phyloP scores from a whole-genome alignment of 2,329 filamentous ascomycete genomes.

The Sporothrix inflata region DNA sequence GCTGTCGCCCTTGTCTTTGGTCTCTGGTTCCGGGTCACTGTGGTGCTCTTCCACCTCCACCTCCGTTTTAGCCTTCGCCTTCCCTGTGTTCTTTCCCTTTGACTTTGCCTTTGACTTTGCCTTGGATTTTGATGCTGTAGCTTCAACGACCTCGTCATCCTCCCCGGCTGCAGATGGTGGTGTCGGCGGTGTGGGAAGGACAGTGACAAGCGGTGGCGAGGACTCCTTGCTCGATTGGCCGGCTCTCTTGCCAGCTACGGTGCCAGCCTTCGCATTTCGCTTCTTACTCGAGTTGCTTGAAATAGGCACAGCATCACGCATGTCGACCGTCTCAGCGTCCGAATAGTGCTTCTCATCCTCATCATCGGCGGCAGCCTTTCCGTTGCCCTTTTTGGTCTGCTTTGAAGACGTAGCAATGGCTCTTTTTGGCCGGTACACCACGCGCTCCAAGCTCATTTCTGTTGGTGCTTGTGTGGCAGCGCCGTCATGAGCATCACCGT shows the following conservation, averaged over 20 bases:
- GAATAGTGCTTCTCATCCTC: slow-evolving; percentile 1
- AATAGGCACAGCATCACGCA: neutral
- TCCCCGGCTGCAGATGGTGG: neutral
- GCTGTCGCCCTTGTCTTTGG: slow-evolving; percentile 6
- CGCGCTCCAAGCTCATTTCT: slow-evolving; percentile 12
- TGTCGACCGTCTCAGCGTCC: slow-evolving; percentile 23
- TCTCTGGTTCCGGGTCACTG: neutral
- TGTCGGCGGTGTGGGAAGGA: neutral
- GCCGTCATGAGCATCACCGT: neutral
- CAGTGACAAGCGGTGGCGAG: neutral
- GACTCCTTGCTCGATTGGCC: neutral
- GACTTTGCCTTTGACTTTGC: neutral
- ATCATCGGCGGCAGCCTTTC: neutral
- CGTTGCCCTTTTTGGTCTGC: neutral
- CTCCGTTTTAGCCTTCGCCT: neutral
- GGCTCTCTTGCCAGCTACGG: neutral
- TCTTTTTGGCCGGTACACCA: neutral
- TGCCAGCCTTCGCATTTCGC: neutral
- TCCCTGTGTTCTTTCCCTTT: neutral
- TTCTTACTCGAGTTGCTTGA: slow-evolving; percentile 25
- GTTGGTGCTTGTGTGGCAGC: neutral
- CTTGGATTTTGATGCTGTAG: neutral
- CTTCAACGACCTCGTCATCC: neutral
- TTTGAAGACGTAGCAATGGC: neutral
- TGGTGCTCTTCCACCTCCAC: neutral